A percentile compares a stretch with the other conserved stretches of the same genome.
Conservation (phyloP, 805 yeast species). For the Wickerhamiella alocasiicola region DNA sequence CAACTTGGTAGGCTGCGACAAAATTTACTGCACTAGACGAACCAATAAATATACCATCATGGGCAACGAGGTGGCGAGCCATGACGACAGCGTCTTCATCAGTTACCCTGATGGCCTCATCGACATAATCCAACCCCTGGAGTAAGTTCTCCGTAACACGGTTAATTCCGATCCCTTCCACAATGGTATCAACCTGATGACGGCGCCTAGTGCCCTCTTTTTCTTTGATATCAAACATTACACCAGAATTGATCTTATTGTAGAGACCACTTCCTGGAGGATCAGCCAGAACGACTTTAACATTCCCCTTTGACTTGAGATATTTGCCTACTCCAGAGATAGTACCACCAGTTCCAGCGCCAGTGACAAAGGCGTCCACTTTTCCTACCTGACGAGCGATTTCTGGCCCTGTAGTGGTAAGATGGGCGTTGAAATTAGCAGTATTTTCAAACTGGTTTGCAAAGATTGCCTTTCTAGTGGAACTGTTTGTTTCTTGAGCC, state of each 20-base stretch:
- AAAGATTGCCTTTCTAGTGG: conserved; percentile 52
- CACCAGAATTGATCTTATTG: conserved; percentile 77
- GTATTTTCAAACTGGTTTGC: conserved; percentile 95
- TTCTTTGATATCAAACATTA: conserved; percentile 83
- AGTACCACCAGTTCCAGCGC: conserved; percentile 97
- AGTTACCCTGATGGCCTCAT: conserved; percentile 64
- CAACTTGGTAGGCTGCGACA: conserved; percentile 67
- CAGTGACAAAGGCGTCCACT: conserved; percentile 70
- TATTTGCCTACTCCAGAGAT: conserved; percentile 80
- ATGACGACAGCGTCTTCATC: conserved; percentile 74
- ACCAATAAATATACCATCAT: conserved; percentile 87
- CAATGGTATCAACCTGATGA: conserved; percentile 90
- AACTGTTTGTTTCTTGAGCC: conserved; percentile 37
- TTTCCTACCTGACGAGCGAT: conserved; percentile 61
- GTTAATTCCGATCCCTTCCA: conserved; percentile 89
- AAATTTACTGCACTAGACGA: conserved; percentile 90
- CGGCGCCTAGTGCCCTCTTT: conserved; percentile 87
- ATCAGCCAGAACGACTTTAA: conserved; percentile 60
- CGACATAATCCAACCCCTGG: conserved; percentile 56
- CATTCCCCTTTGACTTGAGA: conserved; percentile 39
- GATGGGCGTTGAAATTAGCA: conserved; percentile 79
- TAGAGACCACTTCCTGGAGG: conserved; percentile 93
- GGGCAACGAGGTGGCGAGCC: conserved; percentile 71
- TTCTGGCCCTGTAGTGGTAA: conserved; percentile 80
- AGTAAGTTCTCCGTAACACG: conserved; percentile 72